A percentile compares a stretch with the other conserved stretches of the same genome.
These are phyloP conservation scores for Tricholoma saponaceum DNA, from an alignment of 768 basidiomycete genomes.

Conservation along the genomic window DNA sequence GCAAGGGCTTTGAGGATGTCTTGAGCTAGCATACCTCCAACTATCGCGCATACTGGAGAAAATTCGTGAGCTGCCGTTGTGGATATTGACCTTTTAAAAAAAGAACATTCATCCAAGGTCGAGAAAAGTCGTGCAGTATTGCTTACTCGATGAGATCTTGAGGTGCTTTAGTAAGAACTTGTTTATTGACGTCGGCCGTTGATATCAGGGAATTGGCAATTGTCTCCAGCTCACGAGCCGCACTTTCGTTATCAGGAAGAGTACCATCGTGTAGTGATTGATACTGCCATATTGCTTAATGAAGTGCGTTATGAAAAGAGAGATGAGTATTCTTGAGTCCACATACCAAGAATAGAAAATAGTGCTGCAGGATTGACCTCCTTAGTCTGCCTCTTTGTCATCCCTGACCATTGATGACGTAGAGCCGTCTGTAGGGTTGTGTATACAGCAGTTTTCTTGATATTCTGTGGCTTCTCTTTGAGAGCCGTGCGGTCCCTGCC, in stretches of 20 bases:
- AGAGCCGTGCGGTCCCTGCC: conserved; percentile 60
- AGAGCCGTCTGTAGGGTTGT: conserved; percentile 59
- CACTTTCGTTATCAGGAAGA: conserved; percentile 49
- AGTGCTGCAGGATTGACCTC: conserved; percentile 74
- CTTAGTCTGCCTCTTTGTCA: conserved; percentile 76
- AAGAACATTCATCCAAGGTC: conserved; percentile 3
- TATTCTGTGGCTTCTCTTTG: conserved; percentile 54
- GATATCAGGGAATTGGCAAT: conserved; percentile 60
- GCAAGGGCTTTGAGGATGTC: conserved; percentile 91
- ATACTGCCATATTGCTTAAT: conserved; percentile 79
- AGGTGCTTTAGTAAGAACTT: conserved; percentile 56
- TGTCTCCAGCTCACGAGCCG: conserved; percentile 54
- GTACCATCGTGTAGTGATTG: conserved; percentile 51
- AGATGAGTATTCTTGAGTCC: background rate
- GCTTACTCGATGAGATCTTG: conserved; percentile 60
- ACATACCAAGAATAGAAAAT: conserved; percentile 68
- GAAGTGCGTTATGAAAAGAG: background rate
- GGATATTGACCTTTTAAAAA: conserved; percentile 51
- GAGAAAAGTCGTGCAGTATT: conserved; percentile 8
- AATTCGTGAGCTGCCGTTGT: conserved; percentile 79
- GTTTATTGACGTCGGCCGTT: conserved; percentile 65
- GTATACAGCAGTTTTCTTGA: conserved; percentile 63
- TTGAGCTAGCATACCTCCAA: conserved; percentile 93
- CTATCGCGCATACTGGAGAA: conserved; percentile 89
- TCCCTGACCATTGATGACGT: conserved; percentile 59